Percentiles rank a stretch among this genome's conserved stretches.
Evolutionary conservation across 805 yeast genomes (phyloP).

Genomic region (Ogataea neopini): DNA sequence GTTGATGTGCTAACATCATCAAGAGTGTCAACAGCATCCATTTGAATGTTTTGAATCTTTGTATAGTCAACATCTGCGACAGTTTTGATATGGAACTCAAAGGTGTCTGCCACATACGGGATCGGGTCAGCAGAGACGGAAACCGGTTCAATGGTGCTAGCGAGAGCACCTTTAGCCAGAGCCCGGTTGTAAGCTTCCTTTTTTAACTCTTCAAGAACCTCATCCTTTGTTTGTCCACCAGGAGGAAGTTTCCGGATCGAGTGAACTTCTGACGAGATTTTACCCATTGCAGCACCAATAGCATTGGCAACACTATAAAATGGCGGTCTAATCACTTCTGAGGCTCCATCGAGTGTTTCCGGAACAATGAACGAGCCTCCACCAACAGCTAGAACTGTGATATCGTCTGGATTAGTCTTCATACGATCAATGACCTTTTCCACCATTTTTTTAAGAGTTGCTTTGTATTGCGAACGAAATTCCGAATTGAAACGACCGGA

Average conservation of each 20-base stretch:
- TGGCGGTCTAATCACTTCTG: constrained; percentile 43
- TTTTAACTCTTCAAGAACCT: constrained; percentile 24
- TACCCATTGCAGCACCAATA: constrained; percentile 51
- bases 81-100: constrained; percentile 39
- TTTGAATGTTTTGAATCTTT: constrained; percentile 4
- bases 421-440: constrained; percentile 45
- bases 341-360: constrained; percentile 38
- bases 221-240: constrained; percentile 23
- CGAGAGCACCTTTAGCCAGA: constrained; percentile 31
- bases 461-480: constrained; percentile 6
- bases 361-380: constrained; percentile 53
- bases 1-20: not conserved
- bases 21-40: constrained; percentile 1
- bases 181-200: constrained; percentile 21
- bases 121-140: constrained; percentile 32
- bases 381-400: constrained; percentile 48
- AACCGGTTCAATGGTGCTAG: constrained; percentile 28
- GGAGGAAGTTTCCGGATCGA: constrained; percentile 17
- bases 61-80: constrained; percentile 48
- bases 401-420: constrained; percentile 43
- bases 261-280: constrained; percentile 38
- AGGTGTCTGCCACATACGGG: constrained; percentile 38
- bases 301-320: constrained; percentile 49
- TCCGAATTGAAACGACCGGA: constrained; percentile 12
- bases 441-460: constrained; percentile 29